Percentiles rank a stretch among this genome's conserved stretches.
Conservation (phyloP, 2,329 filamentous ascomycete genomes). For the Trichoderma afroharzianum region DNA sequence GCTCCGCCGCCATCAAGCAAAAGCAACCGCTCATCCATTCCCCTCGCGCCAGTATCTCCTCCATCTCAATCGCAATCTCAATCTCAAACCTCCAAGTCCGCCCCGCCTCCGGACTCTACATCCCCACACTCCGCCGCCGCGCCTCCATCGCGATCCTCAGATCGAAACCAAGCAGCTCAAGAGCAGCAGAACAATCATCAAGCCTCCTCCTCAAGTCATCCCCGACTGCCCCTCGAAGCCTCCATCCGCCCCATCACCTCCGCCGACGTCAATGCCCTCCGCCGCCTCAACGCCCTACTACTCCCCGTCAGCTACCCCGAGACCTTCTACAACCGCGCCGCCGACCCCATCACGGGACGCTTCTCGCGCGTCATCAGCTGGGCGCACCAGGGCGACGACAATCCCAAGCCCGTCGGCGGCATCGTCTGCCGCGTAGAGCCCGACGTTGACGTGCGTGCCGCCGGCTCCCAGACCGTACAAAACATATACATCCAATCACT, state of each 20-base stretch:
- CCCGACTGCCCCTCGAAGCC: slow-evolving; percentile 43
- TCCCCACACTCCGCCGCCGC: slow-evolving; percentile 13
- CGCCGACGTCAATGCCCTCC: slow-evolving; percentile 54
- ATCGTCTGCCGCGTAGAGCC: slow-evolving; percentile 60
- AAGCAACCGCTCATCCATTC: slow-evolving; percentile 20
- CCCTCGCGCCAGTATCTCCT: neutral
- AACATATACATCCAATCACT: slow-evolving; percentile 63
- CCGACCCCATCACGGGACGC: slow-evolving; percentile 48
- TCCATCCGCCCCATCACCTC: slow-evolving; percentile 49
- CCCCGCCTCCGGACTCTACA: neutral
- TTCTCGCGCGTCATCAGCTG: slow-evolving; percentile 61
- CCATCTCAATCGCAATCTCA: neutral
- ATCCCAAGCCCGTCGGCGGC: slow-evolving; percentile 55
- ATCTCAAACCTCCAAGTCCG: slow-evolving; percentile 18
- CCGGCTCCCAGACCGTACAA: slow-evolving; percentile 7
- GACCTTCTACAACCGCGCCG: slow-evolving; percentile 56
- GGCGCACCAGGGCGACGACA: slow-evolving; percentile 39
- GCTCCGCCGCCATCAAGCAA: slow-evolving; percentile 31
- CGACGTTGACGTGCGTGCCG: slow-evolving; percentile 19
- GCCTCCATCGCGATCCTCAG: slow-evolving; percentile 27
- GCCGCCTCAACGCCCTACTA: slow-evolving; percentile 62
- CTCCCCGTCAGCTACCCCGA: slow-evolving; percentile 63
- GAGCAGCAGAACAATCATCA: neutral
- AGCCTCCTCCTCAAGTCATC: neutral
- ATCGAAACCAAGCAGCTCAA: slow-evolving; percentile 26